Evolutionary conservation across 177 flowering plant genomes (phyloP).

Genomic region (Telopea speciosissima): DNA sequence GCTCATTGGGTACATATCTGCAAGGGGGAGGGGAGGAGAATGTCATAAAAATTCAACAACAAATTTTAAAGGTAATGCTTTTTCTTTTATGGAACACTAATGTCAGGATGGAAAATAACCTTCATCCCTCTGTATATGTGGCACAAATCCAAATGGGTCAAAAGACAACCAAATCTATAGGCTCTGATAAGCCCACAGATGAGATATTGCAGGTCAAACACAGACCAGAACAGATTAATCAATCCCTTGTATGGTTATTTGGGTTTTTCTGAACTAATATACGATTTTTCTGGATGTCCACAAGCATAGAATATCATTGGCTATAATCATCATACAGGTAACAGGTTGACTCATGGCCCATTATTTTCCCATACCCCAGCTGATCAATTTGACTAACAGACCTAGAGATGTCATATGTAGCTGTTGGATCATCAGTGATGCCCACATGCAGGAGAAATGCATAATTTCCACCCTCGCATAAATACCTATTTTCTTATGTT

Average conservation of each 20-base stretch:
- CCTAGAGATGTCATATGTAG: neutral
- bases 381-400: neutral
- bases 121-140: neutral
- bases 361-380: neutral
- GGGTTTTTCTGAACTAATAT: neutral
- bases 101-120: neutral
- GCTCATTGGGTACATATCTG: slow-evolving; percentile 92
- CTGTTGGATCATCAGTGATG: neutral
- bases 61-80: neutral
- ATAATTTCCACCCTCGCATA: no score
- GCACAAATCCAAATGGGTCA: neutral
- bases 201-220: neutral
- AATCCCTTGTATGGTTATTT: neutral
- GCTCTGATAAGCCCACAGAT: neutral
- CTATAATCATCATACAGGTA: neutral
- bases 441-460: neutral
- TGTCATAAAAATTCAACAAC: neutral
- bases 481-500: neutral
- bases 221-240: neutral
- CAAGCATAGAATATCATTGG: neutral
- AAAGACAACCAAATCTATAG: neutral
- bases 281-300: neutral
- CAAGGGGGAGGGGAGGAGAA: neutral
- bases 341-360: neutral
- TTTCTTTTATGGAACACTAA: no score